Percentiles rank a stretch among this genome's conserved stretches.
Evolutionary conservation across 495 filamentous ascomycete species (phyloP).

Genomic region (Neurospora sp.): DNA sequence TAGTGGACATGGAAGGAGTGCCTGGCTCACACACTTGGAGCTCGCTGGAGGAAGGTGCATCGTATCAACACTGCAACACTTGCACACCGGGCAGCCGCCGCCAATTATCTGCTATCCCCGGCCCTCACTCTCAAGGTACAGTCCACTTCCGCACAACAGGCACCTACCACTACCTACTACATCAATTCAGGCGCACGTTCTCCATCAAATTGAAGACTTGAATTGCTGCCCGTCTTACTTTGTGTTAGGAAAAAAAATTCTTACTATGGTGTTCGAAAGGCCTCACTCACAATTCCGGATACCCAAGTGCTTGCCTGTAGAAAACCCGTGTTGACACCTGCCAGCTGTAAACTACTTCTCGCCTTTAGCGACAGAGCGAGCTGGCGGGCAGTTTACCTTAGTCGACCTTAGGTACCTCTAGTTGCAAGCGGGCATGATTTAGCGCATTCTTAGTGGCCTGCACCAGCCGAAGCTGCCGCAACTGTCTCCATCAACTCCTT

Average conservation of each 20-base stretch:
- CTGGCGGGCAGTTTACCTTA: neutral
- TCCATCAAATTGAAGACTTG: neutral
- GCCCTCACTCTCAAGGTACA: neutral
- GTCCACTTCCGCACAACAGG: neutral
- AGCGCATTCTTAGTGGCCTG: neutral
- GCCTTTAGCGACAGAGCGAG: neutral
- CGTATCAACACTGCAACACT: neutral
- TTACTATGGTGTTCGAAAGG: neutral
- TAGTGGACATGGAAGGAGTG: neutral
- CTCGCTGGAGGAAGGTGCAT: neutral
- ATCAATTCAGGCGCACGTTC: neutral
- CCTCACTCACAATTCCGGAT: neutral
- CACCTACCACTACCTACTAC: neutral
- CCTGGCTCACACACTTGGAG: neutral
- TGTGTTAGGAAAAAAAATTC: neutral
- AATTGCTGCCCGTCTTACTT: neutral
- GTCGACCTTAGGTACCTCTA: neutral
- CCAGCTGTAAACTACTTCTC: neutral
- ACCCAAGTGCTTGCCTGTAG: neutral
- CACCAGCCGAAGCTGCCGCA: neutral
- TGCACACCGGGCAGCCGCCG: neutral
- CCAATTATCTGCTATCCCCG: neutral
- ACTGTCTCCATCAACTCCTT: neutral
- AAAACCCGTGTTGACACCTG: neutral
- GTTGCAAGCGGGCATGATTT: neutral